phyloP scores from a whole-genome alignment of 805 yeast species.

The Wickerhamomyces mucosus region DNA sequence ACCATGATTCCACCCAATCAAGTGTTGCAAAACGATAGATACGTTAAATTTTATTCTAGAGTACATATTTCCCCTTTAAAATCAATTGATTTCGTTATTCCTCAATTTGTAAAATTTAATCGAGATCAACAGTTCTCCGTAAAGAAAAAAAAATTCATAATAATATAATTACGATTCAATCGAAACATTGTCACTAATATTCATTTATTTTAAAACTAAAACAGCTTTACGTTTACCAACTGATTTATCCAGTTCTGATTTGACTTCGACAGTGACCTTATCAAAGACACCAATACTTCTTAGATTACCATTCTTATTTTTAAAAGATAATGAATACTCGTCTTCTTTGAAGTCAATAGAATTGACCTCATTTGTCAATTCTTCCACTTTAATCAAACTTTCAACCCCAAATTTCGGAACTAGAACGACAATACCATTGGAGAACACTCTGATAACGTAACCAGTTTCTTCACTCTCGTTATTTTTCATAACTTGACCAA shows the following conservation, averaged over 20 bases:
- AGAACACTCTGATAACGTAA: slow-evolving; percentile 82
- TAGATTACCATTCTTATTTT: slow-evolving; percentile 31
- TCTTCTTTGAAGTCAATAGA: slow-evolving; percentile 71
- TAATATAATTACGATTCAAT: too few relatives aligned
- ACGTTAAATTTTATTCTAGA: too few relatives aligned
- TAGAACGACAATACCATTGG: slow-evolving; percentile 88
- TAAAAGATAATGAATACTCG: slow-evolving; percentile 56
- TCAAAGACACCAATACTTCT: slow-evolving; percentile 70
- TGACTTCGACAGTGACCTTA: slow-evolving; percentile 73
- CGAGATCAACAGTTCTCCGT: too few relatives aligned
- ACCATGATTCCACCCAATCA: too few relatives aligned
- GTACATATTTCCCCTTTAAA: too few relatives aligned
- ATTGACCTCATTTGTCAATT: slow-evolving; percentile 52
- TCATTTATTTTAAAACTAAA: slow-evolving; percentile 40
- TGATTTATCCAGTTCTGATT: slow-evolving; percentile 71
- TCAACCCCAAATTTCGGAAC: slow-evolving; percentile 97
- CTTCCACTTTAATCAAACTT: slow-evolving; percentile 78
- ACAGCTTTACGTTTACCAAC: slow-evolving; percentile 93
- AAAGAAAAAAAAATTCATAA: too few relatives aligned
- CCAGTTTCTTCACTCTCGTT: slow-evolving; percentile 79
- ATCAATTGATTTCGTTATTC: too few relatives aligned
- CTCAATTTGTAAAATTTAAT: too few relatives aligned
- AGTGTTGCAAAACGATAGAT: too few relatives aligned
- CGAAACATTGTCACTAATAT: too few relatives aligned
- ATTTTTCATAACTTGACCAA: slow-evolving; percentile 93